Evolutionary conservation across 2,329 filamentous ascomycete species (phyloP).

Genomic region (Neofusicoccum sp.): DNA sequence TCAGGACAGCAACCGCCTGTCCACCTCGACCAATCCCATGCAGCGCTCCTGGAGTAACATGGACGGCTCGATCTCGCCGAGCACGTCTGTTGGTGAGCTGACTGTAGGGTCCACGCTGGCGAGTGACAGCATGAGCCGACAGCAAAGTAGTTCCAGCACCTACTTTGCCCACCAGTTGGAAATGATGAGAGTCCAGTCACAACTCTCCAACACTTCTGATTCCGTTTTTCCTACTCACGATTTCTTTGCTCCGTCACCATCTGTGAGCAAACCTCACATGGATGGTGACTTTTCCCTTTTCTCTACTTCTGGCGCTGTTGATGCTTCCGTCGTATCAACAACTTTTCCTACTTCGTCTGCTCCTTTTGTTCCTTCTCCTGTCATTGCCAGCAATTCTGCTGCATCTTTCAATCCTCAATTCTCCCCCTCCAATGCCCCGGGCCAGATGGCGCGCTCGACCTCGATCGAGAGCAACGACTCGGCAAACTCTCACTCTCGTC

Average conservation of each 20-base stretch:
- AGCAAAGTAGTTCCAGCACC: slow-evolving; percentile 42
- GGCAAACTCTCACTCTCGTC: slow-evolving; percentile 22
- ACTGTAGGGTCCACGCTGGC: slow-evolving; percentile 37
- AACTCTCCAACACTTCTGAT: slow-evolving; percentile 36
- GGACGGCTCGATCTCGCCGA: slow-evolving; percentile 36
- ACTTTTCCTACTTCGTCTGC: slow-evolving; percentile 31
- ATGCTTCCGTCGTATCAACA: slow-evolving; percentile 22
- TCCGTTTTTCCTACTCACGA: slow-evolving; percentile 33
- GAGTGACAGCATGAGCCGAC: slow-evolving; percentile 45
- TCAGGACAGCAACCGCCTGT: slow-evolving; percentile 20
- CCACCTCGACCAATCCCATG: slow-evolving; percentile 24
- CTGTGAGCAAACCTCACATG: slow-evolving; percentile 20
- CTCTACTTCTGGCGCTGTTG: slow-evolving; percentile 20
- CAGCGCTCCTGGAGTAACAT: slow-evolving; percentile 28
- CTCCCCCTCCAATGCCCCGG: neutral
- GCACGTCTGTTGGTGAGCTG: slow-evolving; percentile 37
- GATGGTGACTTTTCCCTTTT: slow-evolving; percentile 17
- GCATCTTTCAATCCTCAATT: slow-evolving; percentile 13
- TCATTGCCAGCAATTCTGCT: slow-evolving; percentile 25
- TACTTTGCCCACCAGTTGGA: slow-evolving; percentile 41
- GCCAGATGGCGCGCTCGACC: slow-evolving; percentile 8
- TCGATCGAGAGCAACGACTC: slow-evolving; percentile 37
- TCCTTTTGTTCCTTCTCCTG: slow-evolving; percentile 33
- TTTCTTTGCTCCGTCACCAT: slow-evolving; percentile 19
- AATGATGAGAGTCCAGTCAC: slow-evolving; percentile 47